Evolutionary conservation across 306 rosid species (phyloP).

Genomic region (Pterocarpus santalinus): DNA sequence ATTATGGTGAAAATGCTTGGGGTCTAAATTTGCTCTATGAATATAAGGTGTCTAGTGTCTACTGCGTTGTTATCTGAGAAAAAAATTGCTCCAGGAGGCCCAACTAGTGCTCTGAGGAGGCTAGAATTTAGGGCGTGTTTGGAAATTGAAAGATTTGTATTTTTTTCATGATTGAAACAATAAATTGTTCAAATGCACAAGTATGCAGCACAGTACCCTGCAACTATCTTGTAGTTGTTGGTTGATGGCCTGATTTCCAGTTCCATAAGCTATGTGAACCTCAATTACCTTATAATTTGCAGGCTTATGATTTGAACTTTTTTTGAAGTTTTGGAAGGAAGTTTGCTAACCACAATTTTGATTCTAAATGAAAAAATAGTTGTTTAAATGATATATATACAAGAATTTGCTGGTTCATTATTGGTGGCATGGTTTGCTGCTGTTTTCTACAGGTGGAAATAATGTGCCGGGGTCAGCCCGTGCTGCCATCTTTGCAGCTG

Average conservation of each 20-base stretch:
- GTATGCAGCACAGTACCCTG: not conserved
- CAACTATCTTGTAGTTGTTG: not conserved
- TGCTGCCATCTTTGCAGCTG: slow-evolving; percentile 72
- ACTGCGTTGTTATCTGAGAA: slow-evolving; percentile 12
- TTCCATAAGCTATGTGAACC: not conserved
- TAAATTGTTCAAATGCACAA: slow-evolving; percentile 13
- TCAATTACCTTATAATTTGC: not conserved
- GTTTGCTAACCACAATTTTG: not conserved
- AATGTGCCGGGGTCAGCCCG: slow-evolving; percentile 84
- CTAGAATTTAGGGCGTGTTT: not conserved
- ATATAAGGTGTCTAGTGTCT: not conserved
- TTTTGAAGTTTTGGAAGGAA: not conserved
- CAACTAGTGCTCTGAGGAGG: not conserved
- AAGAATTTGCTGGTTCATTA: not conserved
- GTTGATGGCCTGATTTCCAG: not conserved
- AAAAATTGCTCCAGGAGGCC: not conserved
- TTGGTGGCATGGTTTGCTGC: slow-evolving; percentile 23
- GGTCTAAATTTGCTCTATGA: slow-evolving; percentile 2
- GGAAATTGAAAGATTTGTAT: not conserved
- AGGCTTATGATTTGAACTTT: not conserved
- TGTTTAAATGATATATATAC: not conserved
- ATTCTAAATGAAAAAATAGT: not conserved
- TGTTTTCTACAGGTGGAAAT: slow-evolving; percentile 77
- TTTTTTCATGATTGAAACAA: slow-evolving; percentile 6
- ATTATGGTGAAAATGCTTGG: not conserved